Base-by-base conservation (phyloP, 2,329 filamentous ascomycete genomes). In the Botrytis fabae region DNA sequence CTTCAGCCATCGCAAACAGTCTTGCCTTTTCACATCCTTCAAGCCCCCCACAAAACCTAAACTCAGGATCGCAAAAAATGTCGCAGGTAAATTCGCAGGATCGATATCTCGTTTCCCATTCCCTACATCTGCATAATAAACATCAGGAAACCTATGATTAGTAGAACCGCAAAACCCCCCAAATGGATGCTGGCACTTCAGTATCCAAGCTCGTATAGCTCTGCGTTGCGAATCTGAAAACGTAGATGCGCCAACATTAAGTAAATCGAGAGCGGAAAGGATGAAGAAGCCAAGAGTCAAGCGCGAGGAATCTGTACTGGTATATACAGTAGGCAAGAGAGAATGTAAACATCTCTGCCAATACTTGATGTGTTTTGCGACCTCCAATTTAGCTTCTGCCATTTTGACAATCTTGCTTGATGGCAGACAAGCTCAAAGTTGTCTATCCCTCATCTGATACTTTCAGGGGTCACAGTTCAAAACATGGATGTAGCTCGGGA, bases 91-190 rank as follows among this genome's bases (percentile, higher is more conserved):
- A 81, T 95, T 97, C 0, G 95, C 89, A n/a, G 90, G 89, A 82
- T 93, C 91, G 89, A 90, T 92, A 71, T 85, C 84, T 78, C 90
- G 90, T 54, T 84, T 83, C 35, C 78, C 82, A 8, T 82, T 81
- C 20, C 83, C 81, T 25, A 79, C 79, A 71, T 80, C 78, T 35
- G 73, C 73, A 74, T 82, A 81, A 57, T 78, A 80, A 12, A 74
- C 76, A 63, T 78, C 76, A 46, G 83, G 82, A 74, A 78, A 83
- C 16, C 75, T 76, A 86, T 97, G 81, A 82, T 87, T 93, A 2
- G 95, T 92, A 75, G 93, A 94, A 59, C 94, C 95, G 76, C 93
- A 91, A 83, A 99, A 98, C 25, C 96, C 96, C 42, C 96, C 96
- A 51, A 88, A 85, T 0, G 93, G 91, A 78, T 97, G 92, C 82